Evolutionary conservation across 1,284 basidiomycete species (phyloP).

Genomic region (Ceratobasidium sp.): DNA sequence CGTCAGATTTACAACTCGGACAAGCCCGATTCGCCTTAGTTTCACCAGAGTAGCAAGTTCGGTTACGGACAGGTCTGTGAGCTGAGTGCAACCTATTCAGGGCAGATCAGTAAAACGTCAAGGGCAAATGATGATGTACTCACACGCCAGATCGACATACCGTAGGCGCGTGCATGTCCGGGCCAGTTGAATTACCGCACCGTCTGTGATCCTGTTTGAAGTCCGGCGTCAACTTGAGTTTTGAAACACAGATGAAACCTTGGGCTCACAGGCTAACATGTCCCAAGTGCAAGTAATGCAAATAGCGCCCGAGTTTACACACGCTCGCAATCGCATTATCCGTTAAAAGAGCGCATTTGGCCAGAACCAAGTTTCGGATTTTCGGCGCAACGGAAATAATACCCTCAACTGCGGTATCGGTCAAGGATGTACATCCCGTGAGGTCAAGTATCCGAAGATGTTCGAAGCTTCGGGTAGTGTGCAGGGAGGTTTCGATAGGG

Average conservation of each 20-base stretch:
- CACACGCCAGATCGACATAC: slow-evolving; percentile 97
- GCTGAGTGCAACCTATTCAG: slow-evolving; percentile 78
- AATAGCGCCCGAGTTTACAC: slow-evolving; percentile 86
- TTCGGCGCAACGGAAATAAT: slow-evolving; percentile 90
- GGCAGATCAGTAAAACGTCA: slow-evolving; percentile 36
- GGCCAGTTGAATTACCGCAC: slow-evolving; percentile 86
- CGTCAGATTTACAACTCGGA: slow-evolving; percentile 90
- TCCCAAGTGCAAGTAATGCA: slow-evolving; percentile 97
- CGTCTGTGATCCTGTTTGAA: slow-evolving; percentile 83
- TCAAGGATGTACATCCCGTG: slow-evolving; percentile 84
- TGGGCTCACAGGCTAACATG: slow-evolving; percentile 74
- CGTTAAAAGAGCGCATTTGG: slow-evolving; percentile 90
- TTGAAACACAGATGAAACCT: neutral
- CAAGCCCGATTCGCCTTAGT: slow-evolving; percentile 93
- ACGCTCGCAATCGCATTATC: slow-evolving; percentile 89
- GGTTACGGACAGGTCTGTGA: slow-evolving; percentile 95
- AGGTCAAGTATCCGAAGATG: slow-evolving; percentile 91
- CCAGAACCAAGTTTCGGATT: slow-evolving; percentile 91
- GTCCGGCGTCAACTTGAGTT: neutral
- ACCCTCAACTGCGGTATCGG: slow-evolving; percentile 91
- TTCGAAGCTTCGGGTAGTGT: slow-evolving; percentile 76
- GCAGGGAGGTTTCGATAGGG: slow-evolving; percentile 62
- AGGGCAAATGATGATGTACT: slow-evolving; percentile 56
- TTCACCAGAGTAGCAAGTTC: slow-evolving; percentile 92
- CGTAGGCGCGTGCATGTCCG: slow-evolving; percentile 91